Conservation (phyloP, 2,329 filamentous ascomycete genomes). For the Aspergillus hiratsukae region DNA sequence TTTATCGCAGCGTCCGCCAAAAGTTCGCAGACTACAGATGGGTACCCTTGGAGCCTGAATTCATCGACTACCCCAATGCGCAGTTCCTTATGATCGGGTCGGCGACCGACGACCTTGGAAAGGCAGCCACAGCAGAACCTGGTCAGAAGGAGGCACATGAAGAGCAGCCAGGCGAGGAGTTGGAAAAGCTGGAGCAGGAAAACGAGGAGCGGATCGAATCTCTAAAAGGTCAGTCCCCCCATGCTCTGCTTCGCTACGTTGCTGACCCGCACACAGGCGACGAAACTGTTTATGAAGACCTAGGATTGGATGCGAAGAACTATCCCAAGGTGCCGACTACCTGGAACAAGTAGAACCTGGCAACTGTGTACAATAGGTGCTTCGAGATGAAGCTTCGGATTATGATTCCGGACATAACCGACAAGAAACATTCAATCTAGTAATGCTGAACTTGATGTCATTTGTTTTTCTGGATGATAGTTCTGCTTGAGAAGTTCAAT, state of each 20-base stretch:
- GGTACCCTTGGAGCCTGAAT: slow-evolving; percentile 67
- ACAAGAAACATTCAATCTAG: background rate
- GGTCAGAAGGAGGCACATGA: slow-evolving; percentile 51
- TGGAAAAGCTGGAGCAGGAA: slow-evolving; percentile 72
- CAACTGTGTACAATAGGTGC: background rate
- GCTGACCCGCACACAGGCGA: slow-evolving; percentile 41
- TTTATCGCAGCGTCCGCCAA: slow-evolving; percentile 54
- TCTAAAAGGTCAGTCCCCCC: slow-evolving; percentile 44
- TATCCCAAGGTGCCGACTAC: slow-evolving; percentile 62
- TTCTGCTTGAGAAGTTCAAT: too few relatives aligned
- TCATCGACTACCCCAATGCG: slow-evolving; percentile 68
- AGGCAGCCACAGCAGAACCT: slow-evolving; percentile 30
- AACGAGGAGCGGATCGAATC: slow-evolving; percentile 64
- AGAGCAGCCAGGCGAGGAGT: slow-evolving; percentile 62
- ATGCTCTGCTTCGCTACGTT: background rate
- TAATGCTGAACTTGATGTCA: background rate
- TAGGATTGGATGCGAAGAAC: slow-evolving; percentile 56
- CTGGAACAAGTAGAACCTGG: slow-evolving; percentile 40
- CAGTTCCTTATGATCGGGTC: slow-evolving; percentile 76
- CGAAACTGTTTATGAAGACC: slow-evolving; percentile 57
- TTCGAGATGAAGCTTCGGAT: background rate
- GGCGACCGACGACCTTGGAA: slow-evolving; percentile 29
- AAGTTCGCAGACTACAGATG: slow-evolving; percentile 71
- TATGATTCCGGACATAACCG: background rate
- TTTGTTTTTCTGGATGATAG: too few relatives aligned